phyloP scores from a whole-genome alignment of 345 rosid species.

The Populus pruinosa region DNA sequence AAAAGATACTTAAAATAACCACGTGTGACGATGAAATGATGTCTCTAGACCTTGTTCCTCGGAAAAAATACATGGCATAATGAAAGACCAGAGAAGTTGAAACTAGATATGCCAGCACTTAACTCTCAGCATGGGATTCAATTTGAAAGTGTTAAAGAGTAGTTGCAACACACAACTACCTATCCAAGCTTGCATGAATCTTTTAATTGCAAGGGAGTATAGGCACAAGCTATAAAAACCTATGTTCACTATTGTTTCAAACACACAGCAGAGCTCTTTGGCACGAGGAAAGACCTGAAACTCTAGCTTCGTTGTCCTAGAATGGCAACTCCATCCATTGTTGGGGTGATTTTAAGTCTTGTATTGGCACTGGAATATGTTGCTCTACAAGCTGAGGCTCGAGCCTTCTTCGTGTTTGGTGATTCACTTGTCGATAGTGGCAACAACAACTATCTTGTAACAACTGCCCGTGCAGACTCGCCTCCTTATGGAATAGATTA shows the following conservation, averaged over 20 bases:
- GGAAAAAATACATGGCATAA: neutral
- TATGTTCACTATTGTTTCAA: neutral
- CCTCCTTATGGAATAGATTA: conserved; percentile 72
- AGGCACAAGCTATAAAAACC: conserved; percentile 7
- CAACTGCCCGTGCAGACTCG: conserved; percentile 71
- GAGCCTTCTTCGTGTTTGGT: conserved; percentile 74
- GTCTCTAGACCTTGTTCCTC: no score
- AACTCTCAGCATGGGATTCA: neutral
- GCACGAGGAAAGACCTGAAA: neutral
- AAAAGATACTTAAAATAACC: no score
- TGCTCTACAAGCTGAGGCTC: conserved; percentile 34
- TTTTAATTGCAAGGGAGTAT: neutral
- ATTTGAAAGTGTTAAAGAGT: neutral
- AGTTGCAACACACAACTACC: conserved; percentile 10
- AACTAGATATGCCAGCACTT: neutral
- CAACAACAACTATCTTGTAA: conserved; percentile 62
- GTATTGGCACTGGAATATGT: conserved; percentile 12
- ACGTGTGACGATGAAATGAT: no score
- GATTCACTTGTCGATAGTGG: conserved; percentile 81
- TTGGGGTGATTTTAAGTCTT: conserved; percentile 14
- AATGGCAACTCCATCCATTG: conserved; percentile 14
- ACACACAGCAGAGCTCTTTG: neutral
- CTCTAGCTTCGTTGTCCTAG: no score
- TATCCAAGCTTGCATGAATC: neutral
- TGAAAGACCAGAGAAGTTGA: neutral